Conservation (phyloP, 805 yeast species). For the Lipomyces orientalis region DNA sequence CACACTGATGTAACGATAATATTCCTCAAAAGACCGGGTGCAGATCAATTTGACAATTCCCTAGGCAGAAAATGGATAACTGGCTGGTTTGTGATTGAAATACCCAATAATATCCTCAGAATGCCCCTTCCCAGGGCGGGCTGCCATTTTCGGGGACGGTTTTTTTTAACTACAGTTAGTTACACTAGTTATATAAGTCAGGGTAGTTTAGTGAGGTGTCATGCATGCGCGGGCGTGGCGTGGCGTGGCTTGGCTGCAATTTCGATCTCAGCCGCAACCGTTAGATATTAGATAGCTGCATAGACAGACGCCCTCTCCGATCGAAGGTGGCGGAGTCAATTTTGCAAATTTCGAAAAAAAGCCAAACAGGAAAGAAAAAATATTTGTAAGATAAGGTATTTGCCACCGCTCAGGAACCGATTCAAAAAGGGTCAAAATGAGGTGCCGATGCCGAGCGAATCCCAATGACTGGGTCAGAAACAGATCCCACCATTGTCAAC, state of each 20-base stretch:
- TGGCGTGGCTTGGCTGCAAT: background rate
- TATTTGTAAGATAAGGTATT: background rate
- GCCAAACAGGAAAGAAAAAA: background rate
- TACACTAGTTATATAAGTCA: background rate
- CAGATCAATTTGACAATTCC: background rate
- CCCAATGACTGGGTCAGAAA: slow-evolving; percentile 5
- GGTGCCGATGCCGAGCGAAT: slow-evolving; percentile 9
- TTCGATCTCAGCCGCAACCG: background rate
- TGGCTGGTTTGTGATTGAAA: background rate
- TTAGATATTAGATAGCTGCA: background rate
- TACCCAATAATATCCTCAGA: background rate
- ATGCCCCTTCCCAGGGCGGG: background rate
- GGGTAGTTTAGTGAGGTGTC: background rate
- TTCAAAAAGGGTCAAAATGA: slow-evolving; percentile 8
- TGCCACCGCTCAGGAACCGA: slow-evolving; percentile 9
- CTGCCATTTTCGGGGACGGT: background rate
- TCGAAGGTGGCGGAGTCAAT: background rate
- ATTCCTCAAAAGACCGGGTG: background rate
- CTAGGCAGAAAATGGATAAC: background rate
- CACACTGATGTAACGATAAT: background rate
- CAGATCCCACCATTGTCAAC: slow-evolving; percentile 5
- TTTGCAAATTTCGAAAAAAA: background rate
- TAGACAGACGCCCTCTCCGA: too few species aligned
- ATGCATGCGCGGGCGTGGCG: background rate
- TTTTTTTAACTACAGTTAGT: background rate